Base-by-base conservation (phyloP, 1,139 yeast genomes). In the Yamadazyma blattariae region DNA sequence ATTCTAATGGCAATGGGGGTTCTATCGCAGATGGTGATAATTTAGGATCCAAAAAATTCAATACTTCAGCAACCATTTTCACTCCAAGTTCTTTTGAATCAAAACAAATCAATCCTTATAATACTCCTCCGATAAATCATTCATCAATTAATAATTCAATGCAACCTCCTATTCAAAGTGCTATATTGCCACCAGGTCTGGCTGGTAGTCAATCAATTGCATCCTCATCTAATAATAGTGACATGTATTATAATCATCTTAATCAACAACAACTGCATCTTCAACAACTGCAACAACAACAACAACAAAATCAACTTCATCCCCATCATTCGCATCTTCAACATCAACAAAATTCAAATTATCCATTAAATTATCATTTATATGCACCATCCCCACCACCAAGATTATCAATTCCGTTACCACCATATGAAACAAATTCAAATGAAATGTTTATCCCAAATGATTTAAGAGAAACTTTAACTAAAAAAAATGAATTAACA, bases 371-470 rank as follows among this genome's bases (percentile, higher is more conserved):
- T 51, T 86, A 87, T 53, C 96, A 90, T 58, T 61, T 89, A 32
- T 90, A 90, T 58, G 95, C 97, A 0, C 97, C 97, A 1, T 76
- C 78, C 14, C 87, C 95, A 3, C 94, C 95, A 4, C 90, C 90
- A 19, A 78, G 85, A 45, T 59, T 79, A 39, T 67, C 73, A 14
- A 59, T 76, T 8, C 80, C 82, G 4, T 61, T 83, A 42, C 73
- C 76, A 29, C 77, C 85, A 1, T 79, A 88, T 54, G 90, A 88
- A 58, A 74, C 88, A 32, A 77, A 77, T 27, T 77, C 82, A 4
- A 77, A 76, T 40, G 76, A 74, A 42, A 70, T 90, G 56, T 90
- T 89, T 55, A 75, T 90, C 13, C 78, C 89, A 4, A 78, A 78
- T 47, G 75, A 83, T 31, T 54, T 90, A 34, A 73, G 97, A 45